phyloP scores from a whole-genome alignment of 176 grass and related monocot genomes.

The Zoysia japonica region DNA sequence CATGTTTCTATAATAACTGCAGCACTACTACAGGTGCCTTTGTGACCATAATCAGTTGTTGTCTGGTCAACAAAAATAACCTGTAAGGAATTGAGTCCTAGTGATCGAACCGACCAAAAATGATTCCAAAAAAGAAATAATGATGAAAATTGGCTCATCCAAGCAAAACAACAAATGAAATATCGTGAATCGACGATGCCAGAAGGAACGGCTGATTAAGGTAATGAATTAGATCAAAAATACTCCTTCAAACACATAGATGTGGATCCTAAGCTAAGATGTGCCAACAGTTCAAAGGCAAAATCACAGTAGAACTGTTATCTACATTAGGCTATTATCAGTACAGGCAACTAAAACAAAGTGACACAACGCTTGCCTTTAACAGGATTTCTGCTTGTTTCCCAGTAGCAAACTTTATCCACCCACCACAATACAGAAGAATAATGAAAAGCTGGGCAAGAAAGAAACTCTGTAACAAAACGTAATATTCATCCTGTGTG shows the following conservation, averaged over 20 bases:
- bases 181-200: background rate
- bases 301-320: background rate
- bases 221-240: background rate
- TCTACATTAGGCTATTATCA: background rate
- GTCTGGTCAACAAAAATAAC: background rate
- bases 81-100: background rate
- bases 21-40: background rate
- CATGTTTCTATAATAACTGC: background rate
- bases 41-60: background rate
- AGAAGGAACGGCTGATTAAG: background rate
- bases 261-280: background rate
- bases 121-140: background rate
- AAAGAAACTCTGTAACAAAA: slow-evolving; percentile 3
- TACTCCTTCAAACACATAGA: background rate
- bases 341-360: background rate
- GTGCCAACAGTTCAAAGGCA: background rate
- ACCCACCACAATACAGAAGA: background rate
- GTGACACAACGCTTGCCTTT: background rate
- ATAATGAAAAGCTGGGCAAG: slow-evolving; percentile 8
- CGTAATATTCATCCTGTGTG: background rate
- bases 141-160: background rate
- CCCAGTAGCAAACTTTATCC: slow-evolving; percentile 9
- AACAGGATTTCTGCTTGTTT: slow-evolving; percentile 3
- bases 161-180: background rate
- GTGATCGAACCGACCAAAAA: background rate